A percentile compares a stretch with the other conserved stretches of the same genome.
These are phyloP conservation scores for Tricholoma matsutake DNA, from an alignment of 768 basidiomycete genomes.

Conservation along the genomic window DNA sequence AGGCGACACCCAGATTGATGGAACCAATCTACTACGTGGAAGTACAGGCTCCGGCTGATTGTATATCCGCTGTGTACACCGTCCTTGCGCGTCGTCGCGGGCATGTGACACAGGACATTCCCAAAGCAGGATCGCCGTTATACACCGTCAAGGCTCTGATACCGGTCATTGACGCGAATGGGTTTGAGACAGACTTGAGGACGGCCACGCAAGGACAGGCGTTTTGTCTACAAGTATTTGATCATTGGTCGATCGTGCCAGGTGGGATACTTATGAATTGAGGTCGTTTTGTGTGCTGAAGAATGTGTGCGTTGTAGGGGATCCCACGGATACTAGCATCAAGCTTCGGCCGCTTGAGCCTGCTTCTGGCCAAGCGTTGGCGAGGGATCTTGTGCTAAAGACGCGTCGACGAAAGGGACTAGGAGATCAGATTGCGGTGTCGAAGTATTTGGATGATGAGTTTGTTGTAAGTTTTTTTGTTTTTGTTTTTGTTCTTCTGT, in stretches of 20 bases:
- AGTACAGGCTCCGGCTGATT: conserved; percentile 98
- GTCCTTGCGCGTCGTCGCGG: conserved; percentile 97
- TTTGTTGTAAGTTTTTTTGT: conserved; percentile 76
- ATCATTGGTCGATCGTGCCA: conserved; percentile 99
- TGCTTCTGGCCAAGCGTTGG: conserved; percentile 92
- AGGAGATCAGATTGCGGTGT: conserved; percentile 95
- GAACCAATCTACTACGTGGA: conserved; percentile 99
- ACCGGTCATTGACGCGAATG: conserved; percentile 97
- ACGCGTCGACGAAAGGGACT: conserved; percentile 95
- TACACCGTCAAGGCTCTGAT: conserved; percentile 99
- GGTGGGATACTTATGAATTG: conserved; percentile 45
- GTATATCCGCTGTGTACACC: conserved; percentile 97
- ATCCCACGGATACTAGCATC: conserved; percentile 97
- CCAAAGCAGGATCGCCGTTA: conserved; percentile 95
- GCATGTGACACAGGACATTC: conserved; percentile 98
- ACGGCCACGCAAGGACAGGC: conserved; percentile 99
- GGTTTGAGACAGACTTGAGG: conserved; percentile 96
- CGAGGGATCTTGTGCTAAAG: conserved; percentile 93
- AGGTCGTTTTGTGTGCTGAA: conserved; percentile 13
- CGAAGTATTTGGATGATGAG: conserved; percentile 96
- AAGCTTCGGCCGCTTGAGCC: conserved; percentile 95
- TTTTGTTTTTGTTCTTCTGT: neutral
- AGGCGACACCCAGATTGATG: conserved; percentile 95
- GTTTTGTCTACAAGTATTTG: conserved; percentile 97
- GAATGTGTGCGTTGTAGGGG: conserved; percentile 52